A percentile compares a stretch with the other conserved stretches of the same genome.
These are phyloP conservation scores for Carex sylvatica DNA, from an alignment of 202 grass and related monocot species.

Conservation along the genomic window DNA sequence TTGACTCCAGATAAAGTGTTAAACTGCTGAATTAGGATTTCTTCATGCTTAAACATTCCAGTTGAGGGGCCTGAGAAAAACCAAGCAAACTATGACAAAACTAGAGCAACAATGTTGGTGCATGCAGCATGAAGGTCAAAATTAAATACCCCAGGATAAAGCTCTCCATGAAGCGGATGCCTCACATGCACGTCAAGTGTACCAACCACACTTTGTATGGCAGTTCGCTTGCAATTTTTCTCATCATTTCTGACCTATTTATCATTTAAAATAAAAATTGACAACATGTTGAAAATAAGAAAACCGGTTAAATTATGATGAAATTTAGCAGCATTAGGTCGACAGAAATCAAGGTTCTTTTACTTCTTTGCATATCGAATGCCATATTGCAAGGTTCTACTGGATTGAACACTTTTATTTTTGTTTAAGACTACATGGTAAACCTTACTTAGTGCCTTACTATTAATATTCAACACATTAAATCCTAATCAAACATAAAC, in stretches of 20 bases:
- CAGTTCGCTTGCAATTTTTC: constrained; percentile 25
- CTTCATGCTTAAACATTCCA: background rate
- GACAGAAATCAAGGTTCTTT: background rate
- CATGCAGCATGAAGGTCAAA: background rate
- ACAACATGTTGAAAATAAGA: constrained; percentile 7
- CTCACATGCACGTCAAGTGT: constrained; percentile 28
- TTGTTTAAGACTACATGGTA: background rate
- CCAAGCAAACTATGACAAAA: background rate
- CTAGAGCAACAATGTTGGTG: background rate
- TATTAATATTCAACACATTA: background rate
- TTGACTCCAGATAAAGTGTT: background rate
- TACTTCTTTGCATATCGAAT: background rate
- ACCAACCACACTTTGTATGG: constrained; percentile 18
- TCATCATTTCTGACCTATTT: constrained; percentile 29
- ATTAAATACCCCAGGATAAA: constrained; percentile 28
- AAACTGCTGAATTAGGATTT: background rate
- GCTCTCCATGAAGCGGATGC: constrained; percentile 28
- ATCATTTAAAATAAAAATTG: constrained; percentile 18
- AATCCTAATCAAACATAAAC: background rate
- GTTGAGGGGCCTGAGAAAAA: background rate
- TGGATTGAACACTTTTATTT: background rate
- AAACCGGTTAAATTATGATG: background rate
- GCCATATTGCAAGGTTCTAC: background rate
- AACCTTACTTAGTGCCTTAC: background rate
- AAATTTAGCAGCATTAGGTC: background rate